Conservation (phyloP, 208 protist species). For the Strigomonas galati region DNA sequence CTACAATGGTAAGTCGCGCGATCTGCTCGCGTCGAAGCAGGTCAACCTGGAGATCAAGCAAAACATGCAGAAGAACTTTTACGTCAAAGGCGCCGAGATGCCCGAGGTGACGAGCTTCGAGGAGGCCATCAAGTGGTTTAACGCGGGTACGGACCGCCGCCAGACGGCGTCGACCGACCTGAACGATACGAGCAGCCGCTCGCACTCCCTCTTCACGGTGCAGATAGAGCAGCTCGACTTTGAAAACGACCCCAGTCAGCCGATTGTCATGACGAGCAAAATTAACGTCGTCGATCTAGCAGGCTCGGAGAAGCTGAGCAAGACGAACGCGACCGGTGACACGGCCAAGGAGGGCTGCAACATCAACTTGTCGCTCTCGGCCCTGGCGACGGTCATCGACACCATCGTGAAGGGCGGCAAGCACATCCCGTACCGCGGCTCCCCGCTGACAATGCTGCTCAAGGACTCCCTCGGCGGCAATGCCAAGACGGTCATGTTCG, state of each 20-base stretch:
- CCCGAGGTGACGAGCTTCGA: constrained; percentile 83
- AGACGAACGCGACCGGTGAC: constrained; percentile 92
- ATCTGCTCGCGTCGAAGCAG: constrained; percentile 79
- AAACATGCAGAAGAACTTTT: constrained; percentile 91
- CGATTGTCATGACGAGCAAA: constrained; percentile 85
- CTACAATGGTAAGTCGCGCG: constrained; percentile 90
- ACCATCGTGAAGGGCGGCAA: constrained; percentile 87
- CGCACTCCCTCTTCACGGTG: constrained; percentile 90
- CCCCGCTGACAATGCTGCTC: constrained; percentile 91
- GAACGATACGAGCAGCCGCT: constrained; percentile 84
- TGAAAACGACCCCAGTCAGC: constrained; percentile 78
- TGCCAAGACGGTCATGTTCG: constrained; percentile 93
- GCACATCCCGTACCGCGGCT: constrained; percentile 91
- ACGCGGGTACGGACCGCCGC: constrained; percentile 81
- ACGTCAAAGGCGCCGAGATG: constrained; percentile 89
- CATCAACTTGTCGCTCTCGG: constrained; percentile 94
- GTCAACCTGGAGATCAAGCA: constrained; percentile 89
- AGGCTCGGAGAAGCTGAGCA: constrained; percentile 90
- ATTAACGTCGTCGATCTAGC: constrained; percentile 95
- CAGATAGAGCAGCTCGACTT: constrained; percentile 87
- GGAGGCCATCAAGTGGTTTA: constrained; percentile 85
- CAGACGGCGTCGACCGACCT: constrained; percentile 90
- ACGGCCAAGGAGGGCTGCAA: constrained; percentile 92
- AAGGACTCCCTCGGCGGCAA: constrained; percentile 91
- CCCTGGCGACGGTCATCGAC: constrained; percentile 89